Evolutionary conservation across 331 rosid species (phyloP), one percentile per base, ranked within the genome.

Genomic region (Quercus phellos): DNA sequence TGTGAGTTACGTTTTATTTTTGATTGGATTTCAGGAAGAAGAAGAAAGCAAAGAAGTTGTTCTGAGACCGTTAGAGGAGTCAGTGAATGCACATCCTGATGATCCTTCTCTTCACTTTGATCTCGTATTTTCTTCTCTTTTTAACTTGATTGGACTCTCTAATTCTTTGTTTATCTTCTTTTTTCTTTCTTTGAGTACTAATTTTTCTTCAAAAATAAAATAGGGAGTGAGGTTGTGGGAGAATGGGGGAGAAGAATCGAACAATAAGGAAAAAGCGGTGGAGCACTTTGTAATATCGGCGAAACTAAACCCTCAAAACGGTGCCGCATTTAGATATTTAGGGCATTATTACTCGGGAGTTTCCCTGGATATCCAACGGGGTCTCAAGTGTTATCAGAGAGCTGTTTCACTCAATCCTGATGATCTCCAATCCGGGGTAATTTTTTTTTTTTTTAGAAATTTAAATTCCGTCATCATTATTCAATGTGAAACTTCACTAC

Each of bases 301-400:
- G 32, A 94, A 90, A 72, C 75, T 90, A 68, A 89, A 94, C 88
- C 92, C 96, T 53, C 86, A 76, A 32, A 89, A 90, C 70, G 94
- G 88, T 55, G 89, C 85, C 3, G 85, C 90, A 42, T 94, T 94
- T 86, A 89, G 84, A 83, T 90, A 83, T 80, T 74, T 94, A 12
- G 98, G 96, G 26, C 90, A 89, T 75, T 88, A 88, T 72, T 89
- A 94, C 74, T 58, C 80, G 55, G 21, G 79, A 58, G 30, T 82
- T 63, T 78, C 89, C 30, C 56, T 60, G 32, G 93, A 92, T 70
- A 55, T 55, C 35, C 87, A 83, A 67, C 89, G 96, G 77, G 94
- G 96, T 70, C 78, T 89, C 1, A 94, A 88, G 87, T 94, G 98
- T 80, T 94, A 90, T 75, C 94, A 90, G 73, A 90, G 96, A 76